Evolutionary conservation across 2,329 filamentous ascomycete species (phyloP).

Genomic region (Aspergillus pseudoviridinutans): DNA sequence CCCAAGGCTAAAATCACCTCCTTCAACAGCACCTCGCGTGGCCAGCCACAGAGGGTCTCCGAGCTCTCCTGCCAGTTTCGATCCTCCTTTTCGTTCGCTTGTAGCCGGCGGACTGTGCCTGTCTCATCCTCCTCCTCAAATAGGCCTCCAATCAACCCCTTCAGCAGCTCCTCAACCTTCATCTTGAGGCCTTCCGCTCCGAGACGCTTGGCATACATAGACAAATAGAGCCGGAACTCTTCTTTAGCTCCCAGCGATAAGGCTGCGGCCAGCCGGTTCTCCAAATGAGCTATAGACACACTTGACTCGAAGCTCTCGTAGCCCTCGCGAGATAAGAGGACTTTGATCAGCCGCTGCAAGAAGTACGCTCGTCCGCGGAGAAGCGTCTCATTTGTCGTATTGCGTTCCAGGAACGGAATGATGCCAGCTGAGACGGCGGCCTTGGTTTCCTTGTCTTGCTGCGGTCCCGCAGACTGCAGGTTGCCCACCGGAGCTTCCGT

Average conservation of each 20-base stretch:
- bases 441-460: conserved; percentile 50
- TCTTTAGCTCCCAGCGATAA: conserved; percentile 79
- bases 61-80: conserved; percentile 47
- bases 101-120: conserved; percentile 22
- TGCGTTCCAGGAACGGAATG: conserved; percentile 86
- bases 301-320: conserved; percentile 88
- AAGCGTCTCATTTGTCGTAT: conserved; percentile 89
- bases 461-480: conserved; percentile 67
- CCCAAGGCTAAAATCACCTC: conserved; percentile 90
- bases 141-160: conserved; percentile 71
- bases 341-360: conserved; percentile 86
- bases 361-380: conserved; percentile 89
- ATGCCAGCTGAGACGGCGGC: conserved; percentile 78
- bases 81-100: conserved; percentile 37
- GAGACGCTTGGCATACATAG: conserved; percentile 95
- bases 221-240: conserved; percentile 90
- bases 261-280: conserved; percentile 89
- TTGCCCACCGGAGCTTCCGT: conserved; percentile 86
- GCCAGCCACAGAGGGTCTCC: conserved; percentile 83
- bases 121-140: conserved; percentile 55
- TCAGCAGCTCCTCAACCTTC: conserved; percentile 90
- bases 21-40: conserved; percentile 78
- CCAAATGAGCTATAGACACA: conserved; percentile 89
- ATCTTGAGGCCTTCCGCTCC: conserved; percentile 80
- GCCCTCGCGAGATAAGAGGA: conserved; percentile 79